Evolutionary conservation across 2,329 filamentous ascomycete genomes (phyloP).

Genomic region (Camptophora hylomeconis): DNA sequence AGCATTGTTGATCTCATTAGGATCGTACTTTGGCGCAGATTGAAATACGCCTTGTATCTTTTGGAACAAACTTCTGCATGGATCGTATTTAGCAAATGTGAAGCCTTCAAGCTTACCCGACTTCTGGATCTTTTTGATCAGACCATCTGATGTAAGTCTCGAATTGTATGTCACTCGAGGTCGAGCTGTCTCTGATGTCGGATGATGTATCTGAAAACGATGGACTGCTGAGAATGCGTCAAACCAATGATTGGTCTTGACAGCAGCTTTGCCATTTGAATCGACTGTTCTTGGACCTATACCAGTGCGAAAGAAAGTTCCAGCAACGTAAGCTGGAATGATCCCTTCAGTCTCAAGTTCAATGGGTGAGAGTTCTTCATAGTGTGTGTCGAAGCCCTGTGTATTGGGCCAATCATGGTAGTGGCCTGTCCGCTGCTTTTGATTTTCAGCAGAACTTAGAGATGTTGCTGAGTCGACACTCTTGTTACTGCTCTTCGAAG

Average conservation of each 20-base stretch:
- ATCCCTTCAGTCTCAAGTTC: constrained; percentile 49
- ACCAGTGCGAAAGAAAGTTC: constrained; percentile 61
- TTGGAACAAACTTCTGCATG: constrained; percentile 58
- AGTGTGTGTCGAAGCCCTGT: constrained; percentile 49
- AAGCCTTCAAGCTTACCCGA: constrained; percentile 44
- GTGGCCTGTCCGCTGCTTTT: constrained; percentile 5
- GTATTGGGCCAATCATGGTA: constrained; percentile 40
- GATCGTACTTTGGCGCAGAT: constrained; percentile 14
- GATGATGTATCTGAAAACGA: constrained; percentile 53
- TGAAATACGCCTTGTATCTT: constrained; percentile 55
- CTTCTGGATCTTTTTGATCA: constrained; percentile 47
- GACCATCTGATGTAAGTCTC: constrained; percentile 50
- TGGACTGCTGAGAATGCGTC: constrained; percentile 57
- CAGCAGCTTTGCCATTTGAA: constrained; percentile 44
- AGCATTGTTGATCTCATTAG: constrained; percentile 42
- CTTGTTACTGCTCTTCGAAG: too few species aligned
- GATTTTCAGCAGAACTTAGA: not conserved
- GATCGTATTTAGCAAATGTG: constrained; percentile 59
- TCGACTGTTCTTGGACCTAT: constrained; percentile 53
- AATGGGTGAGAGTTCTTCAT: constrained; percentile 53
- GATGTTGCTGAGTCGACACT: too few species aligned
- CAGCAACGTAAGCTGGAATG: constrained; percentile 60
- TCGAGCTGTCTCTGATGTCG: constrained; percentile 21
- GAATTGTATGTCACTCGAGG: constrained; percentile 56
- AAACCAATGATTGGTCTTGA: constrained; percentile 63